Evolutionary conservation across 495 filamentous ascomycete genomes (phyloP), one percentile per base, ranked within the genome.

Genomic region (Tetracladium setigerum): DNA sequence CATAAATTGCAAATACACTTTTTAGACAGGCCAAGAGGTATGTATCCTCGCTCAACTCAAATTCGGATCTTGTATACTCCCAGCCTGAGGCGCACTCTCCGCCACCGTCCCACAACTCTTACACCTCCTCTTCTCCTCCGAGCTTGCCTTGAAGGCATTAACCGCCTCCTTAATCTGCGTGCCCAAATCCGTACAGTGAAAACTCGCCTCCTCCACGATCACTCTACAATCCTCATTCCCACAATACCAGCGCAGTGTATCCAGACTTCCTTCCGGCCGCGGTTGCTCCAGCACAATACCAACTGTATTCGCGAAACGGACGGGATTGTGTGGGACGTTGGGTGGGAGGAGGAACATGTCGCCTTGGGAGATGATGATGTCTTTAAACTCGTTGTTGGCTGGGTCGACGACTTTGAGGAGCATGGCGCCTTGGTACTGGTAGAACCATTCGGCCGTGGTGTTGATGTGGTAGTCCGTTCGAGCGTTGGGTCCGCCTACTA

Each of bases 401-500:
- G 12, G 12, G 44, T 81, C 77, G 30, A 97, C 89, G 2, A 92
- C 87, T 59, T 94, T 95, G 41, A 98, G 81, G 15, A 96, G 71
- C 92, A 98, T 95, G 19, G 78, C 78, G 40, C 92, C 92, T 47
- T 80, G 78, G 72, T 95, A 86, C 62, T 96, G 91, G 74, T 94
- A 98, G 77, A 97, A 98, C 79, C 89, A 97, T 60, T 98, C 92
- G 6, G 92, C 81, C 0, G 92, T 98, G 42, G 81, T 70, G 71
- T 98, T 98, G 72, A 98, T 95, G 74, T 97, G 92, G 71, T 95
- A 98, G 73, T 97, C 94, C 41, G 89, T 95, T 52, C 92, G 82
- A 13, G 87, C 87, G 65, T 98, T 98, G 46, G 92, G 92, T 12
- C 92, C 94, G 57, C 92, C 92, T 46, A 98, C 90, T 53, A 98